Evolutionary conservation across 805 yeast species (phyloP).

Genomic region (Saturnispora diversa): DNA sequence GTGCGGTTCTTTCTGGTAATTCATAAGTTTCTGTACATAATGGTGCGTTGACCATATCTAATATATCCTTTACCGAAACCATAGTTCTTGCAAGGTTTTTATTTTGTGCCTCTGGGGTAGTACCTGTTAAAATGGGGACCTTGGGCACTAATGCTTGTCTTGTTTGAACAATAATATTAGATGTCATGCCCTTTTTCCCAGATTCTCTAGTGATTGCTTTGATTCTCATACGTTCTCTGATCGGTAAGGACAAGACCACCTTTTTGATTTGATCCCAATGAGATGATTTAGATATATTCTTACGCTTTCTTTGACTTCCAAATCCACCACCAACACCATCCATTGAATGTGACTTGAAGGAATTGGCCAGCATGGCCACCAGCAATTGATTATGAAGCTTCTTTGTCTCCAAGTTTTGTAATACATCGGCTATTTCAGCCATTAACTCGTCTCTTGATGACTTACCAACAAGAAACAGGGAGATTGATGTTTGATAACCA

Average conservation of each 20-base stretch:
- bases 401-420: conserved; percentile 38
- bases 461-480: conserved; percentile 70
- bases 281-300: conserved; percentile 46
- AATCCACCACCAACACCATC: conserved; percentile 45
- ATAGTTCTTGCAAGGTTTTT: conserved; percentile 37
- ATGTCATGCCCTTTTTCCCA: conserved; percentile 69
- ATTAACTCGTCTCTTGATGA: conserved; percentile 70
- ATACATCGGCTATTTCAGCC: conserved; percentile 46
- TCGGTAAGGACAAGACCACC: conserved; percentile 79
- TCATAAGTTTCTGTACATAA: conserved; percentile 70
- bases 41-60: conserved; percentile 77
- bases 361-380: conserved; percentile 74
- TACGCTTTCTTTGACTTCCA: conserved; percentile 36
- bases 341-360: conserved; percentile 66
- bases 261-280: conserved; percentile 78
- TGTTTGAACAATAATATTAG: conserved; percentile 58
- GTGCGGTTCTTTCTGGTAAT: conserved; percentile 67
- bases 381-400: conserved; percentile 77
- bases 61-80: conserved; percentile 89
- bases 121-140: conserved; percentile 61
- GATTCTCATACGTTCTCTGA: conserved; percentile 76
- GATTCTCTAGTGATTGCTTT: conserved; percentile 77
- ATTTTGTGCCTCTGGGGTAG: conserved; percentile 25
- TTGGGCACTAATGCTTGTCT: conserved; percentile 73
- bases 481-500: conserved; percentile 69